Evolutionary conservation across 805 yeast genomes (phyloP), one percentile per base, ranked within the genome.

Genomic region (Candida sphagnicola): DNA sequence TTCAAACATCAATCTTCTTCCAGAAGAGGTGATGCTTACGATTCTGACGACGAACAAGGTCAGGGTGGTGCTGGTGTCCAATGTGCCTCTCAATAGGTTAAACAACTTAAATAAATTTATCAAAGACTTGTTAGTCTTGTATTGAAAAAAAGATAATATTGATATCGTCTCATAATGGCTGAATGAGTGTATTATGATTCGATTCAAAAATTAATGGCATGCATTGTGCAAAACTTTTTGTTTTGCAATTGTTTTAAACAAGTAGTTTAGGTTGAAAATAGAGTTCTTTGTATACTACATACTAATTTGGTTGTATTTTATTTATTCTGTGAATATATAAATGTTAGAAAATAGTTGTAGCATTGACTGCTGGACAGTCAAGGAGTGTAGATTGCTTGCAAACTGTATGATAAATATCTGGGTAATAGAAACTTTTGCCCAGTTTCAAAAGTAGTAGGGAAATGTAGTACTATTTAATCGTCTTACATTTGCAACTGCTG

Each of bases 41-140:
- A 67, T 47, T 61, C 67, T 12, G 71, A 66, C 37, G 74, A 69
- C 13, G 75, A 70, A 47, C 73, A 67, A 48, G 72, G 68, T 39
- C 77, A 72, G 31, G 82, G 78, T 39, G 82, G 77, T 35, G 78
- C 75, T 47, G 86, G 89, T 52, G 95, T 86, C 41, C 95, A 89
- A 77, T 89, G 97, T 78, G 95, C 96, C 48, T 84, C 91, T 59
- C 96, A 89, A 76, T 89, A 77, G 65, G 43, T 40, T 24, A 40
- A n/a, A 24, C 19, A 11, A 14, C n/a, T 29, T 8, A 16, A 29
- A n/a, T 29, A 10, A 14, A 5, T 10, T n/a, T n/a, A n/a, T 8
- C 15, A n/a, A 26, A 26, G 15, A 26, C 24, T 21, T 21, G 24
- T n/a, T n/a, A n/a, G 24, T 21, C 24, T 26, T 26, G 29, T 8